Evolutionary conservation across 2,329 filamentous ascomycete species (phyloP).

Genomic region (Fusarium buxicola): DNA sequence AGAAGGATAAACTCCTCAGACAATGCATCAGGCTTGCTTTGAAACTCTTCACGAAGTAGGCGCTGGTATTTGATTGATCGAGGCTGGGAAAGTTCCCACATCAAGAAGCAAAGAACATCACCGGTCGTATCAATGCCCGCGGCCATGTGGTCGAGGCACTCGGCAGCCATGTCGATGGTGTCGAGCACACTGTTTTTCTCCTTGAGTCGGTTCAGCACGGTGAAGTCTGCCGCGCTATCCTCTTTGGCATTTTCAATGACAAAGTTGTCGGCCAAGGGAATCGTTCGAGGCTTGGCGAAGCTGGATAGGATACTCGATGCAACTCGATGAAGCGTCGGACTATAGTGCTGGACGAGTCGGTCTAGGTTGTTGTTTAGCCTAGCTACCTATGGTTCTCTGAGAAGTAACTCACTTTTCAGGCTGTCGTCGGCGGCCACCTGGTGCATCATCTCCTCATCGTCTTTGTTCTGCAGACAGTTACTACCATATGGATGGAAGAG

Average conservation of each 20-base stretch:
- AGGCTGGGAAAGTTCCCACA: conserved; percentile 76
- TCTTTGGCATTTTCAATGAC: conserved; percentile 64
- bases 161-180: conserved; percentile 69
- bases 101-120: conserved; percentile 75
- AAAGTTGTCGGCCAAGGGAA: conserved; percentile 69
- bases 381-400: neutral
- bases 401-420: conserved; percentile 66
- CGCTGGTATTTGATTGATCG: conserved; percentile 63
- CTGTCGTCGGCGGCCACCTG: conserved; percentile 76
- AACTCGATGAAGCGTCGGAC: conserved; percentile 62
- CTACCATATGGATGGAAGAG: conserved; percentile 76
- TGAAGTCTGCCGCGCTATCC: conserved; percentile 62
- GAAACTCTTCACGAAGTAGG: conserved; percentile 65
- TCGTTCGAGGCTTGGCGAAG: conserved; percentile 65
- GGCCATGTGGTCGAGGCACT: conserved; percentile 78
- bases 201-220: conserved; percentile 69
- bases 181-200: conserved; percentile 62
- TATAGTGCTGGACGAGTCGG: conserved; percentile 69
- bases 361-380: conserved; percentile 55
- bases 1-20: conserved; percentile 68
- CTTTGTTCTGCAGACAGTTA: conserved; percentile 64
- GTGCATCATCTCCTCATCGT: conserved; percentile 75
- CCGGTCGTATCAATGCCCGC: conserved; percentile 79
- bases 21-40: conserved; percentile 50
- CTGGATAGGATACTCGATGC: conserved; percentile 59